These are phyloP conservation scores for Kwoniella shandongensis DNA, from an alignment of 768 basidiomycete genomes.

Conservation along the genomic window DNA sequence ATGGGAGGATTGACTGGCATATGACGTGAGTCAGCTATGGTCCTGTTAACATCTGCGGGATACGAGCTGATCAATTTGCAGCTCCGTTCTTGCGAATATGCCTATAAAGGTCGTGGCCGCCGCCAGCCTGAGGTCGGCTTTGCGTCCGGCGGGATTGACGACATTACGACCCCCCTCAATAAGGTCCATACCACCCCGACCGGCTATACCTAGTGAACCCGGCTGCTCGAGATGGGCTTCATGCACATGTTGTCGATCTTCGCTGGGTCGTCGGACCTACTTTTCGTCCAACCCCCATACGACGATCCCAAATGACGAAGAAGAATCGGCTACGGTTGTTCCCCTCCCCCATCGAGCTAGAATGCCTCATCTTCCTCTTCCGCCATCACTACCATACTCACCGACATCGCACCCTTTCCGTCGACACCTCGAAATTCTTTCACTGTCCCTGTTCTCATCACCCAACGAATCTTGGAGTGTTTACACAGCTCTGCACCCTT, in stretches of 20 bases:
- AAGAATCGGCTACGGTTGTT: not conserved
- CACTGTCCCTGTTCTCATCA: slow-evolving; percentile 20
- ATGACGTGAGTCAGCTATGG: too few species aligned
- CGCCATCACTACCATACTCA: slow-evolving; percentile 26
- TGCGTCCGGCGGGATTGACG: too few species aligned
- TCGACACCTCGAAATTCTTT: slow-evolving; percentile 40
- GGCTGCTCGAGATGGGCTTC: slow-evolving; percentile 20
- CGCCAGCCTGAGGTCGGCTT: too few species aligned
- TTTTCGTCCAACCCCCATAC: slow-evolving; percentile 9
- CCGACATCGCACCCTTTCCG: slow-evolving; percentile 35
- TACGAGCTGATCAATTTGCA: too few species aligned
- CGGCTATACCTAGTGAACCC: slow-evolving; percentile 1
- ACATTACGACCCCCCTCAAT: too few species aligned
- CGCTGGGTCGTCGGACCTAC: slow-evolving; percentile 6
- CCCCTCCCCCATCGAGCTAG: not conserved
- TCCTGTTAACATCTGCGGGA: too few species aligned
- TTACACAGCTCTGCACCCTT: slow-evolving; percentile 33
- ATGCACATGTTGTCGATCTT: not conserved
- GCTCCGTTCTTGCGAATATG: too few species aligned
- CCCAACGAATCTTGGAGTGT: slow-evolving; percentile 38
- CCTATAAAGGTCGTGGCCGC: too few species aligned
- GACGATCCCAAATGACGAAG: not conserved
- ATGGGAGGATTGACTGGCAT: too few species aligned
- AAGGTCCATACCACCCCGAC: too few species aligned
- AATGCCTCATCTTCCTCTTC: slow-evolving; percentile 27